phyloP scores from a whole-genome alignment of 257 asterid genomes.

The Lantana camara region DNA sequence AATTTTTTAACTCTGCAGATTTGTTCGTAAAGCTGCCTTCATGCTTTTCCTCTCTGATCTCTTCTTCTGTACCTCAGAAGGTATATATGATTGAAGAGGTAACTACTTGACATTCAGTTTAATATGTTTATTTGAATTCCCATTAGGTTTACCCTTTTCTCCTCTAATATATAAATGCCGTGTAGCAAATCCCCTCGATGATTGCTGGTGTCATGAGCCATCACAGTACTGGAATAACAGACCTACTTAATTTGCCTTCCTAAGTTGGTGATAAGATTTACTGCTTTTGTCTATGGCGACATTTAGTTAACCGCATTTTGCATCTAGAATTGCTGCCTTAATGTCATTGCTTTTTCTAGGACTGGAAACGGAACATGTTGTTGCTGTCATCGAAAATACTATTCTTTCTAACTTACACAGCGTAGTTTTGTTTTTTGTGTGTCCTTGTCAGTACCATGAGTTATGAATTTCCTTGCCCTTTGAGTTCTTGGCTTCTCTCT shows the following conservation, averaged over 20 bases:
- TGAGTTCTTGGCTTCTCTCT: neutral
- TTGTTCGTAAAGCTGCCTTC: neutral
- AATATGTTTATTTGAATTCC: neutral
- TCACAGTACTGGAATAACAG: slow-evolving; percentile 10
- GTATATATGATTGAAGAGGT: neutral
- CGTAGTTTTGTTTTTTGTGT: neutral
- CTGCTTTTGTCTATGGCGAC: slow-evolving; percentile 6
- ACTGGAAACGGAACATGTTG: slow-evolving; percentile 10
- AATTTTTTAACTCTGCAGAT: neutral
- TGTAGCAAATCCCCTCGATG: slow-evolving; percentile 1
- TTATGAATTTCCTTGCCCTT: neutral
- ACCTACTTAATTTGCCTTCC: slow-evolving; percentile 25
- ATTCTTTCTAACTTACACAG: neutral
- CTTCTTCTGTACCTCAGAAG: neutral
- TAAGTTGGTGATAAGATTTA: slow-evolving; percentile 26
- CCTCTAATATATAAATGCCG: neutral
- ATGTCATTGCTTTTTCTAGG: neutral
- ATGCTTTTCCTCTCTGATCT: neutral
- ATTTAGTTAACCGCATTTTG: slow-evolving; percentile 7
- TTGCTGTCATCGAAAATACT: neutral
- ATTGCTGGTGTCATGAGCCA: slow-evolving; percentile 12
- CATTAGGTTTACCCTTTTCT: neutral
- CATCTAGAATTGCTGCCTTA: neutral
- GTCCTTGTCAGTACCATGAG: slow-evolving; percentile 3
- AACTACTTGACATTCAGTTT: neutral